Evolutionary conservation across 441 rosid species (phyloP), one percentile per base, ranked within the genome.

Genomic region (Euphorbia celastroides): DNA sequence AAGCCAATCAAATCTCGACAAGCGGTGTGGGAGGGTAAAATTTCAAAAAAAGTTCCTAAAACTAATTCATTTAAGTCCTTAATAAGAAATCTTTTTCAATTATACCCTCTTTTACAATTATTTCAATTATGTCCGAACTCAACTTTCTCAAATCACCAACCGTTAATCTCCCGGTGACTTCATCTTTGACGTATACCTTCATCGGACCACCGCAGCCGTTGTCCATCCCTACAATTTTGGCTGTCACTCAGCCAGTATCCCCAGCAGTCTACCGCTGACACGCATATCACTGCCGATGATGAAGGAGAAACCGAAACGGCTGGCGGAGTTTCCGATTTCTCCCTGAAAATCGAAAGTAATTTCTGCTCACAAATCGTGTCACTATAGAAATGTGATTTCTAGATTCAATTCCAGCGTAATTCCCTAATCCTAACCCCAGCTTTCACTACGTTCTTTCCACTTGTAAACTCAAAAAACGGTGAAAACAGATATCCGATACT

Each of bases 361-460:
- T 44, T 73, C 14, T 13, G 60, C 1, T 56, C 65, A 9, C 42
- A 26, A 25, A 68, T 68, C 42, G 52, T 13, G 19, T 79, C 75
- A 16, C 72, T 22, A 59, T 19, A 10, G 80, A 16, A 60, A 69
- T 70, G 65, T 17, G 41, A 48, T 73, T 62, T 64, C 38, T 27
- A 32, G 44, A 8, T 0, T 44, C 74, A 6, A 64, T 74, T 17
- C 72, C 75, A 20, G 64, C 61, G 30, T 77, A 77, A 2, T 79
- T 52, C 2, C 79, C 75, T 2, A 79, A 65, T 5, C 82, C 80
- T 14, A 78, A 63, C 12, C 83, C 86, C 5, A 84, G 68, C 72
- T 81, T 87, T 90, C 60, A 93, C 98, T 16, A 93, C 96, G 73
- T 76, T 90, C 34, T 80, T 83, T 2, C 88, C 90, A 57, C 68